A percentile compares a stretch with the other conserved stretches of the same genome.
phyloP scores from a whole-genome alignment of 2,329 filamentous ascomycete genomes.

The Beauveria rudraprayagi region DNA sequence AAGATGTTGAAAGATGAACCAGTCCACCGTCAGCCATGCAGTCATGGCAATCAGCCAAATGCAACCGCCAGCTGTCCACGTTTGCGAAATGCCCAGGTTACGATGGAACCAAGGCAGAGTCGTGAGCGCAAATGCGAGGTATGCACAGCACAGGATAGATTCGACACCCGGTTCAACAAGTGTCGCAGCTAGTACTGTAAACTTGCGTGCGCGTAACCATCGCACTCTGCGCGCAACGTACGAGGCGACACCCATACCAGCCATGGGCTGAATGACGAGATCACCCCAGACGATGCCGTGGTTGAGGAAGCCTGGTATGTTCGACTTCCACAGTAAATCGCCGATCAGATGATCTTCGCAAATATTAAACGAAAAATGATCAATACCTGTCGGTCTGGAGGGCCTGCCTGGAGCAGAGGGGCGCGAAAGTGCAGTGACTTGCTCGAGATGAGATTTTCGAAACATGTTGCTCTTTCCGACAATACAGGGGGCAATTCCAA shows the following conservation, averaged over 20 bases:
- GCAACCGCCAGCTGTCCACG: constrained; percentile 57
- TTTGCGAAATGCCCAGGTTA: constrained; percentile 46
- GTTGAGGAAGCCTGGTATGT: constrained; percentile 58
- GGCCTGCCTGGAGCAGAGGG: constrained; percentile 35
- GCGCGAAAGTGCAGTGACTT: constrained; percentile 48
- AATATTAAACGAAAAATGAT: constrained; percentile 92
- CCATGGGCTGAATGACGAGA: constrained; percentile 82
- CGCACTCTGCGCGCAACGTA: constrained; percentile 77
- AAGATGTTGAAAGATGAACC: constrained; percentile 62
- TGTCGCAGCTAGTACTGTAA: constrained; percentile 82
- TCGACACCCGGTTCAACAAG: constrained; percentile 91
- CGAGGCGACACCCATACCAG: constrained; percentile 65
- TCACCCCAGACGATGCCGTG: constrained; percentile 82
- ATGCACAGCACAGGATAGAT: constrained; percentile 72
- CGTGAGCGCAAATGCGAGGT: constrained; percentile 71
- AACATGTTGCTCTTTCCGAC: constrained; percentile 99
- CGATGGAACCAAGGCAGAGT: constrained; percentile 57
- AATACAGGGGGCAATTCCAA: constrained; percentile 83
- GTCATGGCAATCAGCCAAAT: constrained; percentile 60
- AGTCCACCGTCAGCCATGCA: constrained; percentile 69
- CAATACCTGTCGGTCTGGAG: constrained; percentile 58
- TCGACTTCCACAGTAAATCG: constrained; percentile 76
- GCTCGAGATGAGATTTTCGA: constrained; percentile 79
- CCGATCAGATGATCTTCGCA: constrained; percentile 97
- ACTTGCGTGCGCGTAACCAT: constrained; percentile 91